Evolutionary conservation across 352 stramenopile genomes (phyloP), one percentile per base, ranked within the genome.

Genomic region (Hyaloperonospora brassicae): DNA sequence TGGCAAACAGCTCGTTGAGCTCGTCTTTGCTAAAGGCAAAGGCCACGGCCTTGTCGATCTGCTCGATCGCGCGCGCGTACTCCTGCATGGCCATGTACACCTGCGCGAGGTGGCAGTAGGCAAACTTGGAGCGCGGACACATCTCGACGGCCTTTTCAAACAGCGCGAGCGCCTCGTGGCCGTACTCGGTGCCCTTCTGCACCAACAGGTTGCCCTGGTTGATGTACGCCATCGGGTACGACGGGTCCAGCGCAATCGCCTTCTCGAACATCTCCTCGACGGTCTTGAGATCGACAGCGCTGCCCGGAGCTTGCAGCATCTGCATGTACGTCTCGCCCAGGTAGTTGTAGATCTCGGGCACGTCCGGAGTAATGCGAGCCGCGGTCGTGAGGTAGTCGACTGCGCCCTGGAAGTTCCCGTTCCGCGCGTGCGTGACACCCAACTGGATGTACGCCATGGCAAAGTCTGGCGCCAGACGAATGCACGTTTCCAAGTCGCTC

Each of bases 1-100:
- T 81, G 22, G 76, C 79, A 53, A 85, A 87, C 47, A 91, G 66
- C 59, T 91, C 80, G 25, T 84, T 80, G 46, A 87, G 65, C 59
- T 91, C 80, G 58, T 91, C 76, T 31, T 69, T 70, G 58, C 76
- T 85, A 48, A 88, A 85, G 48, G 79, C 79, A 38, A 83, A 87
- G 38, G 64, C 66, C 31, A 89, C 79, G 4, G 81, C 81, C 57
- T 80, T 68, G 64, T 91, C 79, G 47, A 89, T 88, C 67, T 89
- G 79, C 66, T 89, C 76, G 40, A 91, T 84, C 39, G 81, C 81
- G 45, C 70, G 73, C 27, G 73, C 61, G 58, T 89, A 89, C 50
- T 88, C 79, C 59, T 89, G 79, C 81, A 91, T 89, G 35, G 79
- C 79, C 79, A 91, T 86, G 66, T 89, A 89, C 52, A 91, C 76